Percentiles rank a stretch among this genome's conserved stretches.
These are phyloP conservation scores for Suhomyces guaymorum DNA, from an alignment of 1,139 yeast genomes.

Conservation along the genomic window DNA sequence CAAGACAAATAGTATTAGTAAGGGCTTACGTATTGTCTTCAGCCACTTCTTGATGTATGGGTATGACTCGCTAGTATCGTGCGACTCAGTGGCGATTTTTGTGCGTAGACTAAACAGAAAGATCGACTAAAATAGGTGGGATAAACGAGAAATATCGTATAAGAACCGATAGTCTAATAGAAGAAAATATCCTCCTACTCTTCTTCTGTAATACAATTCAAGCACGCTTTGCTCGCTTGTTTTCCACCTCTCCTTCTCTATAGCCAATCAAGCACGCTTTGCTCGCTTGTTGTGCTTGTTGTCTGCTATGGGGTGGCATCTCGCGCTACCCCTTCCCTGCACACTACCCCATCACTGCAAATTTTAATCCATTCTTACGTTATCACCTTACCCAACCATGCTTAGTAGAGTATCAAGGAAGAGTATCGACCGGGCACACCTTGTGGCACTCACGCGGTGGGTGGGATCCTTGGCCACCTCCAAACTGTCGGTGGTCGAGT, in stretches of 20 bases:
- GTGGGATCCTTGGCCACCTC: conserved; percentile 8
- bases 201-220: not conserved
- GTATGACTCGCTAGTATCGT: too few relatives aligned
- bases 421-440: conserved; percentile 2
- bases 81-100: too few relatives aligned
- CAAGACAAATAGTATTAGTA: too few relatives aligned
- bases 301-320: not conserved
- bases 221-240: not conserved
- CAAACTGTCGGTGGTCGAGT: conserved; percentile 9
- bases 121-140: too few relatives aligned
- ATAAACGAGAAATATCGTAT: too few relatives aligned
- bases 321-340: conserved; percentile 2
- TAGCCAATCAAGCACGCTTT: not conserved
- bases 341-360: conserved; percentile 10
- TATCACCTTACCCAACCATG: conserved; percentile 7
- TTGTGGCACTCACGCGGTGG: conserved; percentile 4
- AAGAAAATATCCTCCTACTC: not conserved
- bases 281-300: not conserved
- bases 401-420: conserved; percentile 11
- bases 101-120: too few relatives aligned
- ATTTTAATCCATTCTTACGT: conserved; percentile 5
- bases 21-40: too few relatives aligned
- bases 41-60: too few relatives aligned
- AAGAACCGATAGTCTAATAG: too few relatives aligned
- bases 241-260: not conserved